Evolutionary conservation across 768 basidiomycete species (phyloP).

Genomic region (Pisolithus tinctorius): DNA sequence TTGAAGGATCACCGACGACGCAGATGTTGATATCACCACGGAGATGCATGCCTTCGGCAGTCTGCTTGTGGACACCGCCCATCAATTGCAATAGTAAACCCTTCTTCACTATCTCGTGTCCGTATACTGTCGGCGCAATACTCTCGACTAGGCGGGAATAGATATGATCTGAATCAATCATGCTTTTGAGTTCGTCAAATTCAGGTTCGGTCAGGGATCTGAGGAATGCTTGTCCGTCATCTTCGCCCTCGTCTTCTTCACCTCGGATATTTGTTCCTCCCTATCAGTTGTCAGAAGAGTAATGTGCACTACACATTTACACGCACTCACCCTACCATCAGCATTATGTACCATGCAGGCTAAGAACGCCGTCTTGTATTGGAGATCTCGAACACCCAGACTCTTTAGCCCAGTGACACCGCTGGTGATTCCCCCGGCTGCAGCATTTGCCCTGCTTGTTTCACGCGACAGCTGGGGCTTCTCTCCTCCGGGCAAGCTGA

Average conservation of each 20-base stretch:
- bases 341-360: slow-evolving; percentile 96
- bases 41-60: slow-evolving; percentile 93
- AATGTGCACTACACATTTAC: not conserved
- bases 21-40: slow-evolving; percentile 98
- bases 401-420: slow-evolving; percentile 95
- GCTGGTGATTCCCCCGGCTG: slow-evolving; percentile 59
- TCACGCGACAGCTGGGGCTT: slow-evolving; percentile 87
- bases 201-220: slow-evolving; percentile 88
- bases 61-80: slow-evolving; percentile 98
- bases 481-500: slow-evolving; percentile 92
- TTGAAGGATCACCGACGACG: slow-evolving; percentile 94
- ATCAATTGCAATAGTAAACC: slow-evolving; percentile 92
- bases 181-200: slow-evolving; percentile 87
- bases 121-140: slow-evolving; percentile 97
- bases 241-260: slow-evolving; percentile 75
- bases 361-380: slow-evolving; percentile 98
- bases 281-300: slow-evolving; percentile 31
- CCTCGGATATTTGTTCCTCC: slow-evolving; percentile 84
- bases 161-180: slow-evolving; percentile 94
- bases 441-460: slow-evolving; percentile 53
- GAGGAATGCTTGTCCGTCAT: slow-evolving; percentile 78
- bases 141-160: slow-evolving; percentile 90
- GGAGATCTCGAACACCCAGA: slow-evolving; percentile 89
- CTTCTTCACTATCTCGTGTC: slow-evolving; percentile 99
- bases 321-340: slow-evolving; percentile 69